phyloP scores from a whole-genome alignment of 2,329 filamentous ascomycete genomes.

The Aschersonia sp. region DNA sequence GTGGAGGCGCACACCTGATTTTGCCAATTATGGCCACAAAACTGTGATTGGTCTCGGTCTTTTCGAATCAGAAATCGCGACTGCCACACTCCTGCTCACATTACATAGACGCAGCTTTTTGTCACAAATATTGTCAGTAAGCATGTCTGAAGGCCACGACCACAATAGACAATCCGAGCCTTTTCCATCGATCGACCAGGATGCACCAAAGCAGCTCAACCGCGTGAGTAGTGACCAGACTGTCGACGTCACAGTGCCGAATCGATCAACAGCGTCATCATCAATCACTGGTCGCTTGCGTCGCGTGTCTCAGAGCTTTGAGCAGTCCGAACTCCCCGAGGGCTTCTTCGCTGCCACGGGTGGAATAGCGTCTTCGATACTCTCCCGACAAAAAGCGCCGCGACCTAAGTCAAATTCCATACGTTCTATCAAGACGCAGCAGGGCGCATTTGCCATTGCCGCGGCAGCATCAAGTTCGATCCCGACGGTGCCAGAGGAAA shows the following conservation, averaged over 20 bases:
- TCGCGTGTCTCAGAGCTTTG: conserved; percentile 22
- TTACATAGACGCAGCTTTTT: too few relatives aligned
- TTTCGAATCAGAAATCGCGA: too few relatives aligned
- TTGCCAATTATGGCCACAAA: too few relatives aligned
- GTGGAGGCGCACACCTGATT: too few relatives aligned
- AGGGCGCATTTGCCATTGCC: not conserved
- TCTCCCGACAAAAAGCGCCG: conserved; percentile 10
- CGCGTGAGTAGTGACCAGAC: not conserved
- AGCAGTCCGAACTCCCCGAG: conserved; percentile 28
- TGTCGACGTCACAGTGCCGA: conserved; percentile 4
- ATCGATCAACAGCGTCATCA: conserved; percentile 15
- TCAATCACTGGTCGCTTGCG: conserved; percentile 18
- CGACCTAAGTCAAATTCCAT: conserved; percentile 7
- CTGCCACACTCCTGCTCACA: too few relatives aligned
- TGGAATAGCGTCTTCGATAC: conserved; percentile 26
- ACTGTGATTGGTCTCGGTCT: too few relatives aligned
- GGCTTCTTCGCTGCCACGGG: conserved; percentile 34
- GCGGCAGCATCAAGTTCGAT: not conserved
- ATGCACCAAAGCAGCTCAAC: conserved; percentile 2
- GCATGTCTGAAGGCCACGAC: conserved; percentile 1
- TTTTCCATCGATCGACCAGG: conserved; percentile 11
- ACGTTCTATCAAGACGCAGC: conserved; percentile 6
- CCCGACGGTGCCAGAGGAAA: conserved; percentile 2
- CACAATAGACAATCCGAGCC: conserved; percentile 9
- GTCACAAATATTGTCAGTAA: not conserved